phyloP scores from a whole-genome alignment of 352 stramenopile species.

The Phytophthora sojae region DNA sequence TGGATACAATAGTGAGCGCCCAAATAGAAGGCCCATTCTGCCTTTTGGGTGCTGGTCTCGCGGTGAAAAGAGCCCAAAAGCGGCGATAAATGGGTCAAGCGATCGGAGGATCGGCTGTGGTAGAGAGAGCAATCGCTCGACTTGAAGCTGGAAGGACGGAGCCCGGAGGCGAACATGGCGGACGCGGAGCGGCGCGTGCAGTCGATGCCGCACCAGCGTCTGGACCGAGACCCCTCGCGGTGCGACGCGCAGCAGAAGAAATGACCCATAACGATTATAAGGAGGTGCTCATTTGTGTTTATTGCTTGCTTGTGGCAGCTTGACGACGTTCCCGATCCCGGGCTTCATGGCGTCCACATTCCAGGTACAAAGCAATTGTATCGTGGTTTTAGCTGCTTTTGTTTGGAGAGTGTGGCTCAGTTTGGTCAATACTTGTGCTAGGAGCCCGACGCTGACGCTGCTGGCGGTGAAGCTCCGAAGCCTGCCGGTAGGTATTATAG shows the following conservation, averaged over 20 bases:
- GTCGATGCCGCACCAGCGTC: conserved; percentile 53
- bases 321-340: conserved; percentile 76
- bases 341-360: conserved; percentile 61
- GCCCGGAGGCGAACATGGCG: conserved; percentile 15
- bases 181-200: conserved; percentile 45
- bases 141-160: conserved; percentile 36
- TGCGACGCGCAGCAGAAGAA: conserved; percentile 19
- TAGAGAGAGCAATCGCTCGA: conserved; percentile 30
- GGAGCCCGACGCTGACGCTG: conserved; percentile 23
- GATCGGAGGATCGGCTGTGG: conserved; percentile 10
- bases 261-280: not conserved
- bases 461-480: not conserved
- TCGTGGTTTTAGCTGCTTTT: not conserved
- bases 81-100: not conserved
- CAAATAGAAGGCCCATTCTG: not conserved
- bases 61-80: not conserved
- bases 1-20: no score
- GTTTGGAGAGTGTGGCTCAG: not conserved
- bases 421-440: not conserved
- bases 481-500: conserved; percentile 17
- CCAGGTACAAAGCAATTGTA: conserved; percentile 34
- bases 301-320: conserved; percentile 31
- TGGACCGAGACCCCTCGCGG: conserved; percentile 65
- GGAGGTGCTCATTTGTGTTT: not conserved
- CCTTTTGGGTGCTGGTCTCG: not conserved